These are phyloP conservation scores for Artomyces pyxidatus DNA, from an alignment of 768 basidiomycete species.

Conservation along the genomic window DNA sequence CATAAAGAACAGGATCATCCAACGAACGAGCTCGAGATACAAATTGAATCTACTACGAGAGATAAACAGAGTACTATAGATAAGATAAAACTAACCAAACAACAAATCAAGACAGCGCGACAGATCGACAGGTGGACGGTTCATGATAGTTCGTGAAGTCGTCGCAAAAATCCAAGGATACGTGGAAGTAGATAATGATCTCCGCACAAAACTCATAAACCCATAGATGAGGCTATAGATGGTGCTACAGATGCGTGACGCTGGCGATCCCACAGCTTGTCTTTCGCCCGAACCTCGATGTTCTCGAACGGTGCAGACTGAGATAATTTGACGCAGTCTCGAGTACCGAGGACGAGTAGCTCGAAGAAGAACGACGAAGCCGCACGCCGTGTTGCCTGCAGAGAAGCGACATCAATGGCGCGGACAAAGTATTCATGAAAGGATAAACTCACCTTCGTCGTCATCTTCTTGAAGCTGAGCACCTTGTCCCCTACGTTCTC, in stretches of 20 bases:
- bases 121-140: neutral
- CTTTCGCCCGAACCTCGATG: slow-evolving; percentile 75
- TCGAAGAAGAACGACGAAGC: slow-evolving; percentile 98
- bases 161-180: too few relatives aligned
- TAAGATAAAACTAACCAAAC: neutral
- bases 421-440: neutral
- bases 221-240: slow-evolving; percentile 40
- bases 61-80: neutral
- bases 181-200: too few relatives aligned
- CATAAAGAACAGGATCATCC: neutral
- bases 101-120: neutral
- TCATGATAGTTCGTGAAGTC: too few relatives aligned
- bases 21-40: neutral
- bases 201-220: slow-evolving; percentile 22
- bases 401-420: neutral
- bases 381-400: slow-evolving; percentile 80
- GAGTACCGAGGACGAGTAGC: slow-evolving; percentile 86
- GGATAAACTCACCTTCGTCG: slow-evolving; percentile 53
- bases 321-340: slow-evolving; percentile 78
- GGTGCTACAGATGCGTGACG: slow-evolving; percentile 34
- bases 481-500: slow-evolving; percentile 45
- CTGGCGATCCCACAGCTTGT: slow-evolving; percentile 78
- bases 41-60: neutral
- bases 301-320: slow-evolving; percentile 76
- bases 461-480: slow-evolving; percentile 72